These are phyloP conservation scores for Paramecium octaurelia DNA, from an alignment of 73 alveolate species.

Conservation along the genomic window DNA sequence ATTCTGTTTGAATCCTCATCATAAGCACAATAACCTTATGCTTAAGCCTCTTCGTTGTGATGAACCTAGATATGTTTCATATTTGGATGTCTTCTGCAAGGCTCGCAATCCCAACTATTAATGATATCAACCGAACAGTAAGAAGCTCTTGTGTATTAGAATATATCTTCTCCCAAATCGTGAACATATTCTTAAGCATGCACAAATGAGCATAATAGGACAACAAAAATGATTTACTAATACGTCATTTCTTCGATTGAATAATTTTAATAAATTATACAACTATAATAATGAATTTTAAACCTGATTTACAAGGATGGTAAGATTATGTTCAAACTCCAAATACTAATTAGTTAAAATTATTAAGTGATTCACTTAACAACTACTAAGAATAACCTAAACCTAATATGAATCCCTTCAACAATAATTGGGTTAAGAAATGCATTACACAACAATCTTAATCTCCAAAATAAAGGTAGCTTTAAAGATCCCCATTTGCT, in stretches of 20 bases:
- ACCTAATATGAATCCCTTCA: not conserved
- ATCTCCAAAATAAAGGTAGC: not conserved
- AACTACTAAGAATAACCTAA: not conserved
- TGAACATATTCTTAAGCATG: not conserved
- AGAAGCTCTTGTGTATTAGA: not conserved
- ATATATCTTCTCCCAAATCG: not conserved
- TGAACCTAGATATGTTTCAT: constrained; percentile 42
- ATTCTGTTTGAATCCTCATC: constrained; percentile 9
- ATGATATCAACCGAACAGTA: not conserved
- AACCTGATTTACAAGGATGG: not conserved
- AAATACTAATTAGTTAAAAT: not conserved
- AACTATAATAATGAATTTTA: not conserved
- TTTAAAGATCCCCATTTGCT: not conserved
- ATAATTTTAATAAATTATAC: not conserved
- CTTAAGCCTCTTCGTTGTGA: not conserved
- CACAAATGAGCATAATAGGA: not conserved
- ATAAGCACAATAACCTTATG: constrained; percentile 62
- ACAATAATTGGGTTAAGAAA: not conserved
- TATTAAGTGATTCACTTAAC: not conserved
- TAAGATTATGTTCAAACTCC: not conserved
- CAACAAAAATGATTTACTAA: not conserved
- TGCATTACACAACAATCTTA: not conserved
- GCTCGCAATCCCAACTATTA: not conserved
- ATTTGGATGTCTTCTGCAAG: not conserved
- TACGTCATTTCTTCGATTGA: not conserved